phyloP scores from a whole-genome alignment of 345 rosid species.

The Eucalyptus cloeziana region DNA sequence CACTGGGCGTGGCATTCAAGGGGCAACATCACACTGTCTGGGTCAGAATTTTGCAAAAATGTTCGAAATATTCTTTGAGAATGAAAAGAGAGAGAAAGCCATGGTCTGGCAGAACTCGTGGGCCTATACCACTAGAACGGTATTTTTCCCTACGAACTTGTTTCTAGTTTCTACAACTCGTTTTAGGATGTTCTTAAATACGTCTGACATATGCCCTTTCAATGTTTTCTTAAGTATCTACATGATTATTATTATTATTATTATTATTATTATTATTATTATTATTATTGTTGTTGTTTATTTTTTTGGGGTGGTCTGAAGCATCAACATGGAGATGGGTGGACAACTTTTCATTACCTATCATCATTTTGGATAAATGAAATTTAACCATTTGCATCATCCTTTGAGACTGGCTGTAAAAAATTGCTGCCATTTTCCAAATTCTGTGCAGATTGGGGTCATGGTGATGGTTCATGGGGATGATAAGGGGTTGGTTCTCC shows the following conservation, averaged over 20 bases:
- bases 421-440: neutral
- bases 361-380: neutral
- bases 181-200: neutral
- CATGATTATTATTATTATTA: neutral
- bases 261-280: no score
- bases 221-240: neutral
- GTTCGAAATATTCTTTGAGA: slow-evolving; percentile 90
- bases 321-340: neutral
- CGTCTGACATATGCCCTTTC: neutral
- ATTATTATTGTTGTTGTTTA: no score
- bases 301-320: neutral
- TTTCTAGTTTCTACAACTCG: neutral
- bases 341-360: neutral
- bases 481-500: slow-evolving; percentile 74
- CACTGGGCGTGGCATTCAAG: slow-evolving; percentile 98
- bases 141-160: slow-evolving; percentile 1
- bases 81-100: slow-evolving; percentile 81
- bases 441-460: slow-evolving; percentile 61
- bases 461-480: slow-evolving; percentile 99
- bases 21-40: slow-evolving; percentile 92
- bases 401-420: neutral
- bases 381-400: neutral
- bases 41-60: slow-evolving; percentile 97
- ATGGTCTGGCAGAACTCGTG: slow-evolving; percentile 99
- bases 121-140: slow-evolving; percentile 93